Evolutionary conservation across 495 filamentous ascomycete species (phyloP).

Genomic region (Sordaria brevicollis): DNA sequence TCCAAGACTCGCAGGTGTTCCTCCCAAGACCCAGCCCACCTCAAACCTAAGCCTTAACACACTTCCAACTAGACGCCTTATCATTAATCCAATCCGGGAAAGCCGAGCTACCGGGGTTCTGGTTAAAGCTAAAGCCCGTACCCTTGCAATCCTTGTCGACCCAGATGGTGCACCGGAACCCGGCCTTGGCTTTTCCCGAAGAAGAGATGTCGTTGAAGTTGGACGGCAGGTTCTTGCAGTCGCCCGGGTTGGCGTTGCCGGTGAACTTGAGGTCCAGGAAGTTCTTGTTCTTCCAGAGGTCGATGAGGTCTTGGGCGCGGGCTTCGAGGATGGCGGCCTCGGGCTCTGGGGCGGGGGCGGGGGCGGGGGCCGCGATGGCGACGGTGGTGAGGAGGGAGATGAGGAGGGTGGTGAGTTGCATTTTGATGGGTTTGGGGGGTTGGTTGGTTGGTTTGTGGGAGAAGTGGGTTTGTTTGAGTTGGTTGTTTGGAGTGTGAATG

Average conservation of each 20-base stretch:
- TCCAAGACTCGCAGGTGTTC: not conserved
- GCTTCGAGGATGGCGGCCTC: not conserved
- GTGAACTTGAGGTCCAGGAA: constrained; percentile 40
- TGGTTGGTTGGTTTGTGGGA: not conserved
- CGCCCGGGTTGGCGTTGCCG: constrained; percentile 2
- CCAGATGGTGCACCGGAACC: constrained; percentile 13
- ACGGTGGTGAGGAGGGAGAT: not conserved
- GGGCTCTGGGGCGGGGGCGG: not conserved
- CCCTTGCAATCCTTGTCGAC: constrained; percentile 10
- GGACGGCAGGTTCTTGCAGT: constrained; percentile 9
- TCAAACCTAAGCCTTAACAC: not conserved
- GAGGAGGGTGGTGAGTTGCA: constrained; percentile 12
- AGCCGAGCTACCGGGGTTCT: not conserved
- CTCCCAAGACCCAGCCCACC: not conserved
- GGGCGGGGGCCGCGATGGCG: not conserved
- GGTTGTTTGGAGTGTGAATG: not conserved
- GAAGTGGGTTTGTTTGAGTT: not conserved
- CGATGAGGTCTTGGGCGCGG: constrained; percentile 4
- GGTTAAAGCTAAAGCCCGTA: constrained; percentile 3
- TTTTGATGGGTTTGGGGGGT: constrained; percentile 1
- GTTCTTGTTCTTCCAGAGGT: constrained; percentile 21
- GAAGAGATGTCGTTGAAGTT: constrained; percentile 8
- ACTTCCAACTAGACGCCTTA: constrained; percentile 10
- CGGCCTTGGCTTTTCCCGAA: constrained; percentile 7
- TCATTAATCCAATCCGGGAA: constrained; percentile 9